Evolutionary conservation across 495 filamentous ascomycete species (phyloP).

Genomic region (Neurospora hispaniola): DNA sequence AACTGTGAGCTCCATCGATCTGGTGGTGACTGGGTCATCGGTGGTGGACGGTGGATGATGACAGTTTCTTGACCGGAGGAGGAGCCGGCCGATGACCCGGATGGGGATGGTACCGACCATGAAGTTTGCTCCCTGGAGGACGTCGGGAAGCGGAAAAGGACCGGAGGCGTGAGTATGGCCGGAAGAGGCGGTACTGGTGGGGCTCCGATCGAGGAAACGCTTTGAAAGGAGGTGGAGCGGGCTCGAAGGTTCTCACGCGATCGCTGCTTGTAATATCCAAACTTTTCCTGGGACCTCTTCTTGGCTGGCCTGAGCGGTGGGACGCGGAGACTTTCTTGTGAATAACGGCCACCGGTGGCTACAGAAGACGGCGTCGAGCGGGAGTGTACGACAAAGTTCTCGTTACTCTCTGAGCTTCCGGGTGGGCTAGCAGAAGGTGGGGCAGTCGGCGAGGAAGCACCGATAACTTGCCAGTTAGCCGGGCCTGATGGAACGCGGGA

Average conservation of each 20-base stretch:
- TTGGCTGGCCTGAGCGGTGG: slow-evolving; percentile 35
- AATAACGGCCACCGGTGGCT: slow-evolving; percentile 28
- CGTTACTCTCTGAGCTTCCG: slow-evolving; percentile 16
- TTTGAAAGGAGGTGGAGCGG: slow-evolving; percentile 36
- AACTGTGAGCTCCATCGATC: slow-evolving; percentile 66
- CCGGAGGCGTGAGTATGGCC: slow-evolving; percentile 22
- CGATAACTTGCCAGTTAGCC: background rate
- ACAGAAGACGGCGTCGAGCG: slow-evolving; percentile 30
- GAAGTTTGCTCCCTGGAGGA: slow-evolving; percentile 11
- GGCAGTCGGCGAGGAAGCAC: background rate
- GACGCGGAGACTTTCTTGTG: slow-evolving; percentile 44
- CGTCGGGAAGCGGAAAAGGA: slow-evolving; percentile 14
- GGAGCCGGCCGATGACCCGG: slow-evolving; percentile 14
- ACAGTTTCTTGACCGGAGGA: slow-evolving; percentile 5
- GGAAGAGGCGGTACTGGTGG: slow-evolving; percentile 26
- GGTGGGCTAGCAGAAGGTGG: slow-evolving; percentile 16
- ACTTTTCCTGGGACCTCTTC: slow-evolving; percentile 34
- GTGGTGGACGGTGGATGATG: slow-evolving; percentile 12
- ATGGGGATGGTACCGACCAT: slow-evolving; percentile 15
- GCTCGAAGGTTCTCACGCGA: slow-evolving; percentile 39
- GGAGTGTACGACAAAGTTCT: slow-evolving; percentile 38
- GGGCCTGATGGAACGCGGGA: background rate
- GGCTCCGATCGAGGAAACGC: slow-evolving; percentile 27
- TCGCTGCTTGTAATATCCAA: slow-evolving; percentile 36
- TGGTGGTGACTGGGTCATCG: slow-evolving; percentile 26